Base-by-base conservation (phyloP, 139 green algal genomes). In the Nannochloris sp. region DNA sequence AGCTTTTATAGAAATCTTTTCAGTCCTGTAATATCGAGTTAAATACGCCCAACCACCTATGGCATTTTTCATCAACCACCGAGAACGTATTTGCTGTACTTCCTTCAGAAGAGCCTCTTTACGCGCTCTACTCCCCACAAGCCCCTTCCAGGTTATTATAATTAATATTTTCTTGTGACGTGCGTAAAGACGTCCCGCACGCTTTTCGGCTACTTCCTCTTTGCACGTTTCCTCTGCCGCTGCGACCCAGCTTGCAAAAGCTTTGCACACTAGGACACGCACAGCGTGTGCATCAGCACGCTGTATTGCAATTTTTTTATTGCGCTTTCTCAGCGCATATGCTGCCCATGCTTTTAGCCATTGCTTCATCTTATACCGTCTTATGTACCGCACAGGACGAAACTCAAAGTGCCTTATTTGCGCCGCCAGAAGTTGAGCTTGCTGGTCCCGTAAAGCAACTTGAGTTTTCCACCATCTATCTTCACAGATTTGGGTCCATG, bases 391-490 rank as follows among this genome's bases (percentile, higher is more conserved):
- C 54, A 74, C 51, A 7, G 67, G 53, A 2, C 70, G 36, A 34
- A n/a, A 67, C 55, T 75, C 44, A 4, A 75, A 4, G 32, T 58
- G 53, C 2, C 74, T 45, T 45, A 69, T 38, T 56, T 72, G 58
- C 45, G 23, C 27, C 7, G 51, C 75, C 53, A 88, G 66, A 45
- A 46, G 60, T n/a, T 72, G 57, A 14, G 83, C 62, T 65, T 83
- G 65, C 29, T 32, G 36, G 60, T 81, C 86, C 4, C 83, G 48
- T 30, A 80, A 74, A 19, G 44, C 51, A 37, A 86, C 44, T 73
- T 91, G 79, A 45, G 78, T 80, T 73, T 91, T 92, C 81, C 82
- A 90, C 68, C 75, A 81, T 9, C 79, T 77, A 61, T 86, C 81
- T 15, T 73, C 12, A 13, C 54, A 71, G 12, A 88, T 57, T 5